Conservation (phyloP, 2,329 filamentous ascomycete genomes). For the Lasiodiplodia sp. region DNA sequence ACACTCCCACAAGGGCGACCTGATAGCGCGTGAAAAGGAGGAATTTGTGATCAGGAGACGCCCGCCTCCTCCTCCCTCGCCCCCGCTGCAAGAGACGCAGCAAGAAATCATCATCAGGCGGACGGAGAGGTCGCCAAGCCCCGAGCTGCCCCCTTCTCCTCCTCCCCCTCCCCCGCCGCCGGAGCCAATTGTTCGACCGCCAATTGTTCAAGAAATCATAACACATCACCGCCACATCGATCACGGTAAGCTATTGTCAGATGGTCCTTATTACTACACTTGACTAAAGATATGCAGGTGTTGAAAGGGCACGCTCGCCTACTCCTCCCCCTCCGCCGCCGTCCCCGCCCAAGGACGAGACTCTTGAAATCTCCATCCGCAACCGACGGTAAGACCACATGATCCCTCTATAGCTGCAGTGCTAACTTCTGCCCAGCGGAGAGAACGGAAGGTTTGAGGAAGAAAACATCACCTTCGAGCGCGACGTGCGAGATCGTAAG, state of each 20-base stretch:
- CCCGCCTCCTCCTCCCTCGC: constrained; percentile 42
- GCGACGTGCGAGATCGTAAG: constrained; percentile 50
- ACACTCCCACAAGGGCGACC: constrained; percentile 44
- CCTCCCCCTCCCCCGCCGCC: constrained; percentile 58
- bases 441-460: constrained; percentile 59
- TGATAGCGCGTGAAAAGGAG: constrained; percentile 50
- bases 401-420: background rate
- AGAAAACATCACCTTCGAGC: constrained; percentile 72
- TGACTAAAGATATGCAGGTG: constrained; percentile 42
- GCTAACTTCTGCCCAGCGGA: background rate
- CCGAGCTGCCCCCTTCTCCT: constrained; percentile 57
- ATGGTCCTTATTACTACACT: background rate
- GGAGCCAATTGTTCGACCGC: constrained; percentile 74
- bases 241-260: constrained; percentile 69
- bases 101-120: constrained; percentile 57
- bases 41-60: constrained; percentile 51
- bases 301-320: constrained; percentile 56
- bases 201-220: constrained; percentile 86
- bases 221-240: constrained; percentile 88
- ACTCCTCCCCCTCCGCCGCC: constrained; percentile 59
- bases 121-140: constrained; percentile 54
- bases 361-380: constrained; percentile 64
- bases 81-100: constrained; percentile 46
- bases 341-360: constrained; percentile 58
- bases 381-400: constrained; percentile 33